A percentile compares a stretch with the other conserved stretches of the same genome.
phyloP scores from a whole-genome alignment of 345 rosid genomes.

The Rhodomyrtus tomentosa region DNA sequence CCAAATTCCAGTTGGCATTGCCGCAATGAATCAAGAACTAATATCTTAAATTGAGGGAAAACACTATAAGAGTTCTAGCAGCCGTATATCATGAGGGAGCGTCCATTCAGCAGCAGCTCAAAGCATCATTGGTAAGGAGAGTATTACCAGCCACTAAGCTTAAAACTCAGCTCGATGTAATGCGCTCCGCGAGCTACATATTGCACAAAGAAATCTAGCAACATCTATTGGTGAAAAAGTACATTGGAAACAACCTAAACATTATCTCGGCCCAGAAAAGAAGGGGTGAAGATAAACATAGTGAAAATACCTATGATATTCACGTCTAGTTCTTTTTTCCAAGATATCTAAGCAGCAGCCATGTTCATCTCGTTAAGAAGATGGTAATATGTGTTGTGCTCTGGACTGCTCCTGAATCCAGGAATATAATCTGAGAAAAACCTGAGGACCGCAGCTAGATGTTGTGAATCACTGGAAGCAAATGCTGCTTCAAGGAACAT shows the following conservation, averaged over 20 bases:
- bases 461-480: conserved; percentile 62
- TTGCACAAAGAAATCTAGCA: not conserved
- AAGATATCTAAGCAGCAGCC: conserved; percentile 5
- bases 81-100: not conserved
- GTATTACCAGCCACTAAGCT: not conserved
- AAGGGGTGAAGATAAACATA: not conserved
- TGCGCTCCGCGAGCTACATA: not conserved
- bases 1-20: not conserved
- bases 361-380: conserved; percentile 62
- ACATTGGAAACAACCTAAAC: not conserved
- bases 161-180: not conserved
- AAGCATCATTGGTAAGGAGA: not conserved
- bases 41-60: not conserved
- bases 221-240: not conserved
- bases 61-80: not conserved
- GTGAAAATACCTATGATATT: not conserved
- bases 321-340: not conserved
- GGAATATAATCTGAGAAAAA: conserved; percentile 77
- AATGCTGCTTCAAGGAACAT: conserved; percentile 78
- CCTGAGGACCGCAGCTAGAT: conserved; percentile 81
- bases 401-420: conserved; percentile 54
- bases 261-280: not conserved
- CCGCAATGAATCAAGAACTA: not conserved
- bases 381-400: conserved; percentile 39
- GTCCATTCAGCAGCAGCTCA: not conserved